These are phyloP conservation scores for Kentomonas sorsogonicus DNA, from an alignment of 208 protist genomes.

Conservation along the genomic window DNA sequence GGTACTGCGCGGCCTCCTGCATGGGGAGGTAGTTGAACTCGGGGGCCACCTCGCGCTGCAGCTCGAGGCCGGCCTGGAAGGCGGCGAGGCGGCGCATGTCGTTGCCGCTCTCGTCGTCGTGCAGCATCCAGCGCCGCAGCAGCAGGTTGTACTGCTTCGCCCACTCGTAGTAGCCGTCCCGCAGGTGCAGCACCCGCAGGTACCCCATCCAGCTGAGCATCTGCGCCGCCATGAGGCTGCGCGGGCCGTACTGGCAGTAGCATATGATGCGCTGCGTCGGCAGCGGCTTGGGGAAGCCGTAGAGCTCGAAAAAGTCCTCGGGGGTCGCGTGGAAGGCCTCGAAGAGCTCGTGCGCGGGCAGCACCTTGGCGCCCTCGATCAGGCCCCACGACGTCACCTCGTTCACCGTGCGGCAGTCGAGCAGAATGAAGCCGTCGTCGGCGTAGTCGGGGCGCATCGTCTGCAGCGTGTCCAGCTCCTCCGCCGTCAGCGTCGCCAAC, in stretches of 20 bases:
- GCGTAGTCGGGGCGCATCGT: constrained; percentile 63
- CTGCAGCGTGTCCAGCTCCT: constrained; percentile 46
- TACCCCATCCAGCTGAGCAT: constrained; percentile 84
- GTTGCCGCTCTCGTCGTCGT: constrained; percentile 68
- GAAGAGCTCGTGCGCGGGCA: constrained; percentile 79
- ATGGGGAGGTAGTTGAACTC: constrained; percentile 76
- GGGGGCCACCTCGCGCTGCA: constrained; percentile 73
- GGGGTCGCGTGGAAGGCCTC: constrained; percentile 72
- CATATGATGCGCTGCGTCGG: constrained; percentile 71
- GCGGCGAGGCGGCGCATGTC: constrained; percentile 54
- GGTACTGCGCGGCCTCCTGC: constrained; percentile 53
- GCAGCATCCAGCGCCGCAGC: constrained; percentile 72
- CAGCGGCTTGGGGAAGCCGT: constrained; percentile 69
- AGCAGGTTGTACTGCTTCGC: constrained; percentile 83
- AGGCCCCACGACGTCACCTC: constrained; percentile 83
- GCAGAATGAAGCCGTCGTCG: constrained; percentile 67
- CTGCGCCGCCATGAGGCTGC: constrained; percentile 77
- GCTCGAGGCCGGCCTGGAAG: constrained; percentile 59
- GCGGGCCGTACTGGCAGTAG: constrained; percentile 80
- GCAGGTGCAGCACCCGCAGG: constrained; percentile 67
- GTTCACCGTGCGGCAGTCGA: constrained; percentile 82
- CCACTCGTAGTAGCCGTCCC: constrained; percentile 82
- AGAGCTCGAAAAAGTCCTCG: constrained; percentile 59
- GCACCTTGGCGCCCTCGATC: constrained; percentile 76
- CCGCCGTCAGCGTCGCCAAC: constrained; percentile 30